phyloP scores from a whole-genome alignment of 257 asterid species.

The Ballota nigra region DNA sequence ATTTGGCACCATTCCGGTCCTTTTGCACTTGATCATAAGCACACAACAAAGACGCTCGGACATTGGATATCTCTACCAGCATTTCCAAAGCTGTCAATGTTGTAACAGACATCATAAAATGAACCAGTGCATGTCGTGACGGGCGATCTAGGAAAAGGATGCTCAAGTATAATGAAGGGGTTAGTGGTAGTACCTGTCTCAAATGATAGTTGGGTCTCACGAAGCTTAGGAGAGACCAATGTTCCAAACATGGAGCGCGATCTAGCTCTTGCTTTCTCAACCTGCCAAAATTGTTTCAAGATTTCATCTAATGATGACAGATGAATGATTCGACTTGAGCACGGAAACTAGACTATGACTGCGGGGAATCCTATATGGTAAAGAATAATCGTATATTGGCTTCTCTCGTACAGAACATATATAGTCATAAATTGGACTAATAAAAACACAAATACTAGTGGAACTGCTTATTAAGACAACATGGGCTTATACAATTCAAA shows the following conservation, averaged over 20 bases:
- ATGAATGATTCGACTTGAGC: not conserved
- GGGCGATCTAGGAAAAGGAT: not conserved
- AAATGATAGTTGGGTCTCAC: constrained; percentile 79
- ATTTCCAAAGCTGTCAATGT: constrained; percentile 63
- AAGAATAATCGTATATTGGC: not conserved
- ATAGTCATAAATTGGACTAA: not conserved
- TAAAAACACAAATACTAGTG: not conserved
- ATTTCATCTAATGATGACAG: not conserved
- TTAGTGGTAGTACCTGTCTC: constrained; percentile 64
- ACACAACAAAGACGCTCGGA: constrained; percentile 52
- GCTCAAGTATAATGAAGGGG: not conserved
- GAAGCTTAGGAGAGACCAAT: constrained; percentile 89
- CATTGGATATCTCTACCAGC: constrained; percentile 66
- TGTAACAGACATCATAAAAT: not conserved
- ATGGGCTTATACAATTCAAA: not conserved
- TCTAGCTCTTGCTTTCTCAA: constrained; percentile 54
- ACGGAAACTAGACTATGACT: not conserved
- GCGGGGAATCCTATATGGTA: not conserved
- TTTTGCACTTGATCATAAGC: constrained; percentile 59
- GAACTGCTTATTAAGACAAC: not conserved
- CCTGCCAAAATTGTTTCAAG: constrained; percentile 39
- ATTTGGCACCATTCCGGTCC: constrained; percentile 38
- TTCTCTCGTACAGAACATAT: not conserved
- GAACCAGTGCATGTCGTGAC: not conserved
- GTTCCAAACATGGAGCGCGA: constrained; percentile 81